phyloP scores from a whole-genome alignment of 2,329 filamentous ascomycete genomes.

The Plectosphaerella sp. region DNA sequence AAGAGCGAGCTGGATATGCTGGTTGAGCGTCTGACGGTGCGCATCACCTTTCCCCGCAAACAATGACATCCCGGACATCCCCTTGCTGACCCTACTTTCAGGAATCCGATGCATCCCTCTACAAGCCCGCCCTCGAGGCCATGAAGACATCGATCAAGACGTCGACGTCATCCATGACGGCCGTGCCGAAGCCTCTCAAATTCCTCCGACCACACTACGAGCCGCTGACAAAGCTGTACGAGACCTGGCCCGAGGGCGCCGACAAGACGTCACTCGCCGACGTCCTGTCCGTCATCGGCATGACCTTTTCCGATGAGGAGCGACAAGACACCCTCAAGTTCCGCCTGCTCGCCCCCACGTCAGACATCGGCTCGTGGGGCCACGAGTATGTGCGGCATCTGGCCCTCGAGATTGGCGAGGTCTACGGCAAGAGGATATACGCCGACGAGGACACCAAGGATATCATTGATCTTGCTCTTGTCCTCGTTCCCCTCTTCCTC shows the following conservation, averaged over 20 bases:
- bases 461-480: constrained; percentile 76
- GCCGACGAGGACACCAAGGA: constrained; percentile 82
- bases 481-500: constrained; percentile 89
- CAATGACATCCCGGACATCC: not conserved
- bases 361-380: constrained; percentile 95
- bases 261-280: constrained; percentile 91
- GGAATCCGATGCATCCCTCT: constrained; percentile 83
- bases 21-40: constrained; percentile 86
- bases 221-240: constrained; percentile 80
- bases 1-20: constrained; percentile 98
- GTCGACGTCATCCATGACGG: constrained; percentile 98
- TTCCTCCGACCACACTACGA: constrained; percentile 97
- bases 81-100: constrained; percentile 8
- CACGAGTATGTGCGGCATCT: constrained; percentile 97
- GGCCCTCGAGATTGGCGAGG: constrained; percentile 91
- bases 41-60: constrained; percentile 14
- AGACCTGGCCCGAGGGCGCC: constrained; percentile 78
- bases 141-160: constrained; percentile 99
- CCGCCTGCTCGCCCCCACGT: constrained; percentile 80
- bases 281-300: constrained; percentile 93
- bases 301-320: constrained; percentile 98
- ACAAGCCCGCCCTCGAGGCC: constrained; percentile 87
- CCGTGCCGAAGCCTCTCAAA: constrained; percentile 96
- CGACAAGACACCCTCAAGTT: constrained; percentile 95
- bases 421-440: constrained; percentile 82